Conservation (phyloP, 805 yeast species). For the Starmerella apicola region DNA sequence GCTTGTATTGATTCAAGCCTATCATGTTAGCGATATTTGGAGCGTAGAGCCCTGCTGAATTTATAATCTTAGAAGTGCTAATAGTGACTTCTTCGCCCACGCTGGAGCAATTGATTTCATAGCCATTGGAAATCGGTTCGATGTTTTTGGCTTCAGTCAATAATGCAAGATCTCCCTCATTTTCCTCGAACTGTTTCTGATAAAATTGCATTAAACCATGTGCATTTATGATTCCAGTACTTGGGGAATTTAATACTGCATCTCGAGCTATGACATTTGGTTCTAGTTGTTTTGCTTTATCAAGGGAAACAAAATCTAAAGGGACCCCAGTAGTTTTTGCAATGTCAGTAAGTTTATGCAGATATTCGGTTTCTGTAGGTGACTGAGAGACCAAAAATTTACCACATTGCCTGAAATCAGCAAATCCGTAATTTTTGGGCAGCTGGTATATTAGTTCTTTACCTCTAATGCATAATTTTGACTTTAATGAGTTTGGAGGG, state of each 20-base stretch:
- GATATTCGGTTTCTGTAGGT: constrained; percentile 46
- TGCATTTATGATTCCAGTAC: constrained; percentile 76
- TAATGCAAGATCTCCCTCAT: constrained; percentile 52
- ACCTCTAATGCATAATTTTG: constrained; percentile 62
- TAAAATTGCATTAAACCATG: constrained; percentile 59
- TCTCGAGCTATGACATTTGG: constrained; percentile 54
- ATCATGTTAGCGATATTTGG: constrained; percentile 58
- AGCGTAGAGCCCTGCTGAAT: constrained; percentile 72
- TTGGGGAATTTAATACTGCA: constrained; percentile 59
- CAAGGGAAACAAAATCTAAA: constrained; percentile 40
- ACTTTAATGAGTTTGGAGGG: constrained; percentile 55
- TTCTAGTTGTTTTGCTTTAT: constrained; percentile 38
- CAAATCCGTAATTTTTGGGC: constrained; percentile 36
- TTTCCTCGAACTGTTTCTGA: constrained; percentile 40
- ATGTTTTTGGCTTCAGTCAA: constrained; percentile 45
- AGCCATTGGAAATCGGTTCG: constrained; percentile 14
- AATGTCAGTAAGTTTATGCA: constrained; percentile 41
- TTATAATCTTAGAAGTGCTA: constrained; percentile 47
- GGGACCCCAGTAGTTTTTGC: constrained; percentile 45
- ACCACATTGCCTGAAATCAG: constrained; percentile 47
- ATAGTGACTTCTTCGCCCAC: constrained; percentile 21
- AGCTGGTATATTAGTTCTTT: constrained; percentile 50
- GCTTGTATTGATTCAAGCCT: constrained; percentile 43
- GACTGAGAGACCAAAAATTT: constrained; percentile 79
- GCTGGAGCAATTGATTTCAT: constrained; percentile 13